phyloP scores from a whole-genome alignment of 305 asterid species.

The Fraxinus albicans region DNA sequence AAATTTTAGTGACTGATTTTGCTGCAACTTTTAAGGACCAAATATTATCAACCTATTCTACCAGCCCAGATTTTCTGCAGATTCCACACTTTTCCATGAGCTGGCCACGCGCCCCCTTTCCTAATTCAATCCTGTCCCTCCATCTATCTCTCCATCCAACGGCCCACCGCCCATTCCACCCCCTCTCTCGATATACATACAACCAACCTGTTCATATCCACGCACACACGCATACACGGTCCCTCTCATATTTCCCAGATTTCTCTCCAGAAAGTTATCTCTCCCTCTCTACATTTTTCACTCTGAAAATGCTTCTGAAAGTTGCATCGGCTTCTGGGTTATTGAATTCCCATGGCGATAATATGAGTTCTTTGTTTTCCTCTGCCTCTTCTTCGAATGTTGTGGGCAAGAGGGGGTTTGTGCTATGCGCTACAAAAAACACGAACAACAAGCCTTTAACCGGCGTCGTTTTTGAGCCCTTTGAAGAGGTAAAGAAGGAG shows the following conservation, averaged over 20 bases:
- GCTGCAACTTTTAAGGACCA: neutral
- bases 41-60: neutral
- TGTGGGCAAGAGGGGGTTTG: conserved; percentile 20
- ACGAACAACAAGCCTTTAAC: conserved; percentile 39
- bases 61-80: neutral
- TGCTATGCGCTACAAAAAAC: conserved; percentile 34
- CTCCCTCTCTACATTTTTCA: neutral
- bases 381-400: conserved; percentile 2
- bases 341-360: conserved; percentile 19
- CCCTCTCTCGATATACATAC: neutral
- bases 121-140: conserved; percentile 24
- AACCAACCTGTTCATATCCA: neutral
- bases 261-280: neutral
- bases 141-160: conserved; percentile 28
- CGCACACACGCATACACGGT: neutral
- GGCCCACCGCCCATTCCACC: conserved; percentile 23
- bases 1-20: neutral
- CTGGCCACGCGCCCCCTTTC: conserved; percentile 37
- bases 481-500: conserved; percentile 70
- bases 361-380: conserved; percentile 24
- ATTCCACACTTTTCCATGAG: conserved; percentile 29
- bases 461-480: conserved; percentile 72
- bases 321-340: conserved; percentile 32
- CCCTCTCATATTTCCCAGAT: neutral
- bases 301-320: conserved; percentile 36